Percentiles rank a stretch among this genome's conserved stretches.
These are phyloP conservation scores for Peronospora belbahrii DNA, from an alignment of 352 stramenopile genomes.

Conservation along the genomic window DNA sequence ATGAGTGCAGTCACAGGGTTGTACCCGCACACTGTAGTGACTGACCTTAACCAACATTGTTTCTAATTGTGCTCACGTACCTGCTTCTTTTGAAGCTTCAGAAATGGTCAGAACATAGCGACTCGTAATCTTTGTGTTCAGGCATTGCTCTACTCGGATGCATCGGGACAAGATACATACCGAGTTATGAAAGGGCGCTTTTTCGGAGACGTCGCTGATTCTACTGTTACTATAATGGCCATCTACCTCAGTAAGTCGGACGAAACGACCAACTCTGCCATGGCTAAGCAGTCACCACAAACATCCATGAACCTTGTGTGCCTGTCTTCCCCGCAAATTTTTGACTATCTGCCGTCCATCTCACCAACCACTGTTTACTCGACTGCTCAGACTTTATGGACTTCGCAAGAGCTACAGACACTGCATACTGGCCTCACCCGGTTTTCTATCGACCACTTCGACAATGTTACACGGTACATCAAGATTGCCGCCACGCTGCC, in stretches of 20 bases:
- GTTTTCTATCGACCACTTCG: slow-evolving; percentile 51
- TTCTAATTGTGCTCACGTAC: no score
- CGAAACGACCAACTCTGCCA: not conserved
- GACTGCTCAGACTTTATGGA: slow-evolving; percentile 47
- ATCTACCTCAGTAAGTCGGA: not conserved
- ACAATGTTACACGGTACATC: slow-evolving; percentile 81
- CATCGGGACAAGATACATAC: slow-evolving; percentile 6
- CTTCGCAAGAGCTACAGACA: slow-evolving; percentile 52
- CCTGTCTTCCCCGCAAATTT: slow-evolving; percentile 20
- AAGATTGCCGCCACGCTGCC: slow-evolving; percentile 66
- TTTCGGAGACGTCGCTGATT: not conserved
- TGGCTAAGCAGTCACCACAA: slow-evolving; percentile 12
- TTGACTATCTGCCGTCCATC: slow-evolving; percentile 40
- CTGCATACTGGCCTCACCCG: slow-evolving; percentile 47
- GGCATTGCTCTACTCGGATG: not conserved
- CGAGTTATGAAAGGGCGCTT: slow-evolving; percentile 6
- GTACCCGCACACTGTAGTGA: no score
- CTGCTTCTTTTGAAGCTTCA: slow-evolving; percentile 47
- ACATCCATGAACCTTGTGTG: slow-evolving; percentile 12
- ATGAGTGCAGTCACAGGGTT: slow-evolving; percentile 45
- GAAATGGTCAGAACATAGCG: slow-evolving; percentile 66
- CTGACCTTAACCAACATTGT: slow-evolving; percentile 32
- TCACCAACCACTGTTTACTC: slow-evolving; percentile 58
- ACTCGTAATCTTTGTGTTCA: not conserved
- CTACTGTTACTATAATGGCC: slow-evolving; percentile 6